Percentiles rank a stretch among this genome's conserved stretches.
These are phyloP conservation scores for Pythium scleroteichum DNA, from an alignment of 352 stramenopile genomes.

Conservation along the genomic window DNA sequence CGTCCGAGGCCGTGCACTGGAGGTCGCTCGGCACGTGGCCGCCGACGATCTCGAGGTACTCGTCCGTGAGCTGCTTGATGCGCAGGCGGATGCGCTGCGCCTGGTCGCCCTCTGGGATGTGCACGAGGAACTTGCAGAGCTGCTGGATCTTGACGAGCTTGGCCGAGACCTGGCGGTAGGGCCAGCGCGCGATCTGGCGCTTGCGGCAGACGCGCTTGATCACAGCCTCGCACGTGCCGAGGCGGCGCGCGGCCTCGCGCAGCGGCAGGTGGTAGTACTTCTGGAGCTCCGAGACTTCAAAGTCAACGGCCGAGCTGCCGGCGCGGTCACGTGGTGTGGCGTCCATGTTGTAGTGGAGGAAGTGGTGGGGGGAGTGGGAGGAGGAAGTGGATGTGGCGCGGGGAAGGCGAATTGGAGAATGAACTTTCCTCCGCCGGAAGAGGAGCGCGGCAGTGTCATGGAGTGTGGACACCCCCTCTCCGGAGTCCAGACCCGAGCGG, in stretches of 20 bases:
- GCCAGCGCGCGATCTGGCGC: slow-evolving; percentile 81
- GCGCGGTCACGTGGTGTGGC: slow-evolving; percentile 25
- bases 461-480: slow-evolving; percentile 20
- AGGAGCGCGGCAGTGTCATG: background rate
- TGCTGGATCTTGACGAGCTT: slow-evolving; percentile 88
- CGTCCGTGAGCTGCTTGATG: slow-evolving; percentile 78
- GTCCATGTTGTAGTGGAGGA: slow-evolving; percentile 12
- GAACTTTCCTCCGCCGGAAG: slow-evolving; percentile 12
- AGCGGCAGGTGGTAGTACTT: slow-evolving; percentile 87
- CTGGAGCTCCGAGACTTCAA: slow-evolving; percentile 77
- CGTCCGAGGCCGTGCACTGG: slow-evolving; percentile 56
- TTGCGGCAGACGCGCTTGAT: slow-evolving; percentile 83
- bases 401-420: slow-evolving; percentile 29
- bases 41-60: slow-evolving; percentile 78
- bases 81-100: slow-evolving; percentile 72
- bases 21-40: slow-evolving; percentile 74
- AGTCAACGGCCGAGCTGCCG: slow-evolving; percentile 63
- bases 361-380: background rate
- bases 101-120: slow-evolving; percentile 70
- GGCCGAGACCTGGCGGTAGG: slow-evolving; percentile 83
- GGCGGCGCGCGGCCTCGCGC: slow-evolving; percentile 65
- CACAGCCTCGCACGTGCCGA: slow-evolving; percentile 78
- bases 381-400: slow-evolving; percentile 10
- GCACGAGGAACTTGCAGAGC: slow-evolving; percentile 84
- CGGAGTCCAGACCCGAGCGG: background rate